Conservation (phyloP, 2,329 filamentous ascomycete species). For the Magnaporthiopsis rhizophila region DNA sequence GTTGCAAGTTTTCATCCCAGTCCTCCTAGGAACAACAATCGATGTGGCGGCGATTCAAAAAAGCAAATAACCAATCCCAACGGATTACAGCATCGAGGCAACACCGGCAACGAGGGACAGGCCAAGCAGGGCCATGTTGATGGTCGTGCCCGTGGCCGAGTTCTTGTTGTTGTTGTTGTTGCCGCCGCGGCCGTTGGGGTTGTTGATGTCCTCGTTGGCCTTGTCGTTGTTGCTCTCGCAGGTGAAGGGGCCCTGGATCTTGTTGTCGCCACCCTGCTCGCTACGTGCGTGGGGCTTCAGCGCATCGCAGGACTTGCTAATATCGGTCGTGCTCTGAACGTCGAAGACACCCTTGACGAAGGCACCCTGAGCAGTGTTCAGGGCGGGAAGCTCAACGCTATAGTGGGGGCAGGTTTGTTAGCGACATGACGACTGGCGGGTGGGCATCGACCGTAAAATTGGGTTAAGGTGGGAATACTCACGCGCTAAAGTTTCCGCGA, state of each 20-base stretch:
- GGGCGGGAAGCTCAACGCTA: constrained; percentile 62
- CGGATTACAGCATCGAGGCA: constrained; percentile 43
- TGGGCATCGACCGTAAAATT: too few species aligned
- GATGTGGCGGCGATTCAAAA: neutral
- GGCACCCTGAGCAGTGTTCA: constrained; percentile 62
- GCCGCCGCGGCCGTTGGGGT: constrained; percentile 22
- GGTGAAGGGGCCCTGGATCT: constrained; percentile 38
- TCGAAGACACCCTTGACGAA: constrained; percentile 67
- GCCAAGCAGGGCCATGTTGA: constrained; percentile 40
- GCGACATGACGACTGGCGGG: neutral
- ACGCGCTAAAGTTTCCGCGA: constrained; percentile 77
- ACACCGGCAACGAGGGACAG: constrained; percentile 36
- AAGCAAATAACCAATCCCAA: constrained; percentile 11
- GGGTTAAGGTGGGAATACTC: constrained; percentile 31
- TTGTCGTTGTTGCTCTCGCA: constrained; percentile 44
- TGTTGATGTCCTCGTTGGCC: constrained; percentile 41
- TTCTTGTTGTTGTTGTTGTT: constrained; percentile 24
- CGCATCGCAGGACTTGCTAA: constrained; percentile 43
- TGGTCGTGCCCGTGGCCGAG: constrained; percentile 35
- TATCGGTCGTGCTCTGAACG: constrained; percentile 57
- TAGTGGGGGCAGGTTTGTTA: constrained; percentile 4
- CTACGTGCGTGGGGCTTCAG: constrained; percentile 32
- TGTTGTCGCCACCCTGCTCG: constrained; percentile 29
- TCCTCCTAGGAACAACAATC: constrained; percentile 1
- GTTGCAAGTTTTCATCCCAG: constrained; percentile 1